These are phyloP conservation scores for Myochromella boudieri DNA, from an alignment of 768 basidiomycete genomes.

Conservation along the genomic window DNA sequence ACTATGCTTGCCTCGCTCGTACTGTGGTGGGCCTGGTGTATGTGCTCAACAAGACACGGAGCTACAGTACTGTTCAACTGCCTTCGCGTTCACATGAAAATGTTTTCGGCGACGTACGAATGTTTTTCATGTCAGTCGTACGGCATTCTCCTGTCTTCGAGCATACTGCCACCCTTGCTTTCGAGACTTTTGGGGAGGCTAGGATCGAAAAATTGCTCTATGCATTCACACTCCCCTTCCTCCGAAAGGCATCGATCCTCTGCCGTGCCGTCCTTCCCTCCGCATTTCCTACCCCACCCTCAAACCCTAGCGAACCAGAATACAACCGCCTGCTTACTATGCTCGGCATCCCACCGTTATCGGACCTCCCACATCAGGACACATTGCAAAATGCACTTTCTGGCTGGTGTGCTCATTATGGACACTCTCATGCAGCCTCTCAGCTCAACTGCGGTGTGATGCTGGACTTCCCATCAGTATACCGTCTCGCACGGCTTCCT, in stretches of 20 bases:
- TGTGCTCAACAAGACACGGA: conserved; percentile 71
- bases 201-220: conserved; percentile 86
- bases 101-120: conserved; percentile 81
- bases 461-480: conserved; percentile 80
- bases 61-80: conserved; percentile 44
- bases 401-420: conserved; percentile 90
- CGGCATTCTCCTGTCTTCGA: conserved; percentile 88
- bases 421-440: conserved; percentile 74
- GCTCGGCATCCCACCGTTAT: conserved; percentile 78
- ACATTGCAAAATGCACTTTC: conserved; percentile 87
- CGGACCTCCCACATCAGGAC: conserved; percentile 79
- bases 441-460: conserved; percentile 78
- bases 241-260: conserved; percentile 84
- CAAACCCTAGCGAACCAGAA: conserved; percentile 50
- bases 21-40: conserved; percentile 86
- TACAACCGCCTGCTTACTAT: conserved; percentile 74
- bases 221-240: conserved; percentile 87
- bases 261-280: conserved; percentile 72
- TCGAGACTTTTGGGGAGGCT: conserved; percentile 80
- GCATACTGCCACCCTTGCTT: conserved; percentile 76
- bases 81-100: conserved; percentile 56
- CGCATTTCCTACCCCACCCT: conserved; percentile 54
- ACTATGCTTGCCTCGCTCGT: conserved; percentile 88
- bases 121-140: conserved; percentile 90
- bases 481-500: conserved; percentile 83